Conservation (phyloP, 495 filamentous ascomycete species). For the Hypomontagnella monticulosa region DNA sequence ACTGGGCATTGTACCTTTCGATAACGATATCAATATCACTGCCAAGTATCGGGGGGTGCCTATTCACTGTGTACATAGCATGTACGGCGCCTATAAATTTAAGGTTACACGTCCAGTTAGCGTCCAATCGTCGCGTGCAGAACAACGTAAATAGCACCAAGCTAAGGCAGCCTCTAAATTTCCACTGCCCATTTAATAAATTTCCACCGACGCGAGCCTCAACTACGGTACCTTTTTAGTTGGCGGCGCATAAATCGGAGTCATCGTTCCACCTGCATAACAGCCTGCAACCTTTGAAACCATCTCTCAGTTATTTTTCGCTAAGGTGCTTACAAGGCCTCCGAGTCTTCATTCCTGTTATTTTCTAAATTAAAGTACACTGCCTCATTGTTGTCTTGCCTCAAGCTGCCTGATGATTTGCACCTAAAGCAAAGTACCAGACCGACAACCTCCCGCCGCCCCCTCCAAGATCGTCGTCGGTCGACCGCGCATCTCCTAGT, state of each 20-base stretch:
- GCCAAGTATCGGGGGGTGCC: no score
- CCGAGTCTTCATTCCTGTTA: background rate
- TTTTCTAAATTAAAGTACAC: background rate
- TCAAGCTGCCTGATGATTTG: conserved; percentile 42
- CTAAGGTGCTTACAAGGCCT: background rate
- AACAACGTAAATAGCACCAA: conserved; percentile 17
- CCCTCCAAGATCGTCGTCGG: conserved; percentile 43
- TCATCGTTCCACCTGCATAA: conserved; percentile 12
- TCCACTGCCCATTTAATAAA: conserved; percentile 14
- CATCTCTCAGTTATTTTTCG: no score
- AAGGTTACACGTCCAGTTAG: conserved; percentile 5
- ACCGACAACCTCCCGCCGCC: conserved; percentile 39
- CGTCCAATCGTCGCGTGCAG: conserved; percentile 36
- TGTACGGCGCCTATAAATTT: background rate
- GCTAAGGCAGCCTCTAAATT: conserved; percentile 29
- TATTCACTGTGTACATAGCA: background rate
- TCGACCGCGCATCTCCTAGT: conserved; percentile 32
- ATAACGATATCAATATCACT: background rate
- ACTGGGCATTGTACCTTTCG: background rate
- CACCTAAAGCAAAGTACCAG: conserved; percentile 37
- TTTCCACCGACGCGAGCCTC: conserved; percentile 13
- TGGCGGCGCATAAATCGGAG: conserved; percentile 19
- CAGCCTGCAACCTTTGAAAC: no score
- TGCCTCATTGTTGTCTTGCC: background rate
- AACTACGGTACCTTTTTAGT: conserved; percentile 13